Percentiles rank a stretch among this genome's conserved stretches.
Evolutionary conservation across 768 basidiomycete genomes (phyloP).

Genomic region (Tephrocybe sp.): DNA sequence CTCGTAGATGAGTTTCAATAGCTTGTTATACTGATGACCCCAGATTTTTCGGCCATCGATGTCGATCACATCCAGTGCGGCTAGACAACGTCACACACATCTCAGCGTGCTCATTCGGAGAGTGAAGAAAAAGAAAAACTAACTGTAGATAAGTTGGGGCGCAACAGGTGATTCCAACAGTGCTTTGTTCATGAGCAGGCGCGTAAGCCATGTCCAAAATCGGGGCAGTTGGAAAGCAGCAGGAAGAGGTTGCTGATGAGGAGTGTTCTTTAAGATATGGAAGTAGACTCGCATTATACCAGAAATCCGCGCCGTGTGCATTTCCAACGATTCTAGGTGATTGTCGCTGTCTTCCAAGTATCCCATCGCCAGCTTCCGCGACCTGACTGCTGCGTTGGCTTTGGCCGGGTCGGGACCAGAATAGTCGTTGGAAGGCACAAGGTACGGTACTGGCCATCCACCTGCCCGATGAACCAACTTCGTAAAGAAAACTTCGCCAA

Average conservation of each 20-base stretch:
- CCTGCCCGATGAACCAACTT: conserved; percentile 86
- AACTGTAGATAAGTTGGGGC: conserved; percentile 68
- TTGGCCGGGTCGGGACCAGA: conserved; percentile 41
- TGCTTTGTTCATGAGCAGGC: conserved; percentile 50
- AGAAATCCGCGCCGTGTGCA: conserved; percentile 64
- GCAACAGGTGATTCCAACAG: conserved; percentile 59
- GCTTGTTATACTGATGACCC: conserved; percentile 79
- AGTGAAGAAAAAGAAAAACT: conserved; percentile 22
- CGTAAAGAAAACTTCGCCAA: conserved; percentile 77
- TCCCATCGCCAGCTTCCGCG: conserved; percentile 54
- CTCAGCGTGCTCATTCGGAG: conserved; percentile 9
- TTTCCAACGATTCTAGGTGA: conserved; percentile 53
- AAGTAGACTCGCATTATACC: conserved; percentile 90
- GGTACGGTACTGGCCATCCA: conserved; percentile 79
- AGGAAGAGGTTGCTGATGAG: conserved; percentile 40
- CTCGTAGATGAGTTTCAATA: conserved; percentile 63
- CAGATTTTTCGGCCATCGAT: conserved; percentile 56
- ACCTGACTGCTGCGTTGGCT: conserved; percentile 38
- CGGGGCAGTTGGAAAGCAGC: conserved; percentile 58
- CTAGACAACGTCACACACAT: conserved; percentile 36
- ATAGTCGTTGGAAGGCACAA: conserved; percentile 47
- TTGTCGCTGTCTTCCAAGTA: conserved; percentile 40
- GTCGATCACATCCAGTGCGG: conserved; percentile 71
- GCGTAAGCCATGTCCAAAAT: conserved; percentile 71
- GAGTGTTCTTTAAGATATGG: conserved; percentile 51